Base-by-base conservation (phyloP, 768 basidiomycete species). In the Leucogyrophana mollusca region DNA sequence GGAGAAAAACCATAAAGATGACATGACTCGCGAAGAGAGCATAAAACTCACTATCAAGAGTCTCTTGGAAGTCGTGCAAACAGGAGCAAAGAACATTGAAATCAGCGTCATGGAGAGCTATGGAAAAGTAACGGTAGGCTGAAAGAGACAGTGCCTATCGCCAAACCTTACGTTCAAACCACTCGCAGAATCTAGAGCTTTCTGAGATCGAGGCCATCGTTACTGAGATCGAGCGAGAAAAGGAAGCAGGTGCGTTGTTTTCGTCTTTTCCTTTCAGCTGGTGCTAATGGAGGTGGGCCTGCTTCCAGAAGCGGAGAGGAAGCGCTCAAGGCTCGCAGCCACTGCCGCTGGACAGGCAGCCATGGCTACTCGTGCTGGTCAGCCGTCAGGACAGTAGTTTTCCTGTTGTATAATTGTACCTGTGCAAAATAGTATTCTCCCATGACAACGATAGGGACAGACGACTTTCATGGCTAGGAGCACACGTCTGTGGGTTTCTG, bases 41-140 rank as follows among this genome's bases (percentile, higher is more conserved):
- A 89, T 99, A 67, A 96, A 96, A 66, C 72, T 99, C 39, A 93
- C 96, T 0, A 82, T 99, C 52, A 98, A 97, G 74, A 89, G 87
- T 62, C 73, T 99, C 57, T 74, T 99, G 18, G 96, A 99, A 66
- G 94, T 99, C 30, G 96, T 99, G 7, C 96, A 98, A 71, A 97
- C 96, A 2, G 96, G 96, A n/a, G 96, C 96, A 4, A 98, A 98
- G 76, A 99, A 99, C 68, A 98, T 99, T 52, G 96, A 99, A 66
- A 92, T 99, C 57, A 94, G 89, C 51, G 90, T 97, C 36, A 94
- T 98, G 91, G 94, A 96, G 61, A 80, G 85, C 50, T 97, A 92
- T 64, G 90, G 91, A 49, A 89, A 94, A 71, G 82, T 95, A 45
- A 90, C 91, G 36, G 94, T 96, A 53, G 53, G 79, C 60, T n/a